These are phyloP conservation scores for Candida nitratophila DNA, from an alignment of 805 yeast species.

Conservation along the genomic window DNA sequence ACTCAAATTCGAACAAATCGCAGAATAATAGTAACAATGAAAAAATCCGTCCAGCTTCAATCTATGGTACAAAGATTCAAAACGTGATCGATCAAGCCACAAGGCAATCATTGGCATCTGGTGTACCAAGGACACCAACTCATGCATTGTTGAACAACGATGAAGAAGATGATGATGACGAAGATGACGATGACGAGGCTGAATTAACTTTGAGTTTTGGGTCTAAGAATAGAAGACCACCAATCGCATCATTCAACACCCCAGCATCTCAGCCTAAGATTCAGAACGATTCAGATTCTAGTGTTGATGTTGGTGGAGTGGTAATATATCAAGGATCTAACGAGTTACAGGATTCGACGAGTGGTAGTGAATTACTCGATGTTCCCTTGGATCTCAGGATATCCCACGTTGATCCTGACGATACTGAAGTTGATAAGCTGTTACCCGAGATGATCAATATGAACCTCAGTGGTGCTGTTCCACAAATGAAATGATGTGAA, in stretches of 20 bases:
- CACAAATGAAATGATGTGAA: background rate
- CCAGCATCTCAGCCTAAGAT: background rate
- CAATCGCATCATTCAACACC: background rate
- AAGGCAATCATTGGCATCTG: background rate
- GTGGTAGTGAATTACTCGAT: constrained; percentile 1
- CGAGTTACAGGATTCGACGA: background rate
- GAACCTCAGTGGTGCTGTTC: background rate
- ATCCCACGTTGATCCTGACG: background rate
- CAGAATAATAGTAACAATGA: background rate
- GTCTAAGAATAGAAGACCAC: background rate
- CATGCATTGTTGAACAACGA: background rate
- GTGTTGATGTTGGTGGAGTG: background rate
- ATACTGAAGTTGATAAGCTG: background rate
- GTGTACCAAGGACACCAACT: background rate
- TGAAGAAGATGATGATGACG: background rate
- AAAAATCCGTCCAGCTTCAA: background rate
- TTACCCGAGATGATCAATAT: background rate
- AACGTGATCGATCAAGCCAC: background rate
- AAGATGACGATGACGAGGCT: background rate
- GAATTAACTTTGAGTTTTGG: constrained; percentile 1
- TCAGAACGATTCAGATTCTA: background rate
- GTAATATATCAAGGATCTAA: background rate
- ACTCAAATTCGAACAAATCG: background rate
- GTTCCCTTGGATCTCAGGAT: constrained; percentile 1
- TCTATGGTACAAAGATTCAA: constrained; percentile 1